These are phyloP conservation scores for Iris pallida DNA, from an alignment of 116 monocot genomes.

Conservation along the genomic window DNA sequence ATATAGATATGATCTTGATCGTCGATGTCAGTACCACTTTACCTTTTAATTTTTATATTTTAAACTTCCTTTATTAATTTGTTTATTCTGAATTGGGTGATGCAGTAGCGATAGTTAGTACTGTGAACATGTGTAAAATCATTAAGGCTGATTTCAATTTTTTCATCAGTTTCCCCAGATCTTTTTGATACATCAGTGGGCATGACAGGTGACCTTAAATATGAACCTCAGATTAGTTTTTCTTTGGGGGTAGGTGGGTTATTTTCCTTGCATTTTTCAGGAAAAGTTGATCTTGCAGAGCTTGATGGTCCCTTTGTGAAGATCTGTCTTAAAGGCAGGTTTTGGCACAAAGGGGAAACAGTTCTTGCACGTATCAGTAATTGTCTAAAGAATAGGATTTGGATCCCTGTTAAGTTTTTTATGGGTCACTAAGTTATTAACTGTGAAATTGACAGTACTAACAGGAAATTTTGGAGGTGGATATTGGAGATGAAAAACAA, in stretches of 20 bases:
- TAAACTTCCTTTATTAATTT: too few species aligned
- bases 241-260: too few species aligned
- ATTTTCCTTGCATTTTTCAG: constrained; percentile 11
- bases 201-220: constrained; percentile 51
- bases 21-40: too few species aligned
- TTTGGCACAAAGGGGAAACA: constrained; percentile 69
- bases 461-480: constrained; percentile 92
- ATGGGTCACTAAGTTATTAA: too few species aligned
- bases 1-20: too few species aligned
- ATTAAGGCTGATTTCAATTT: background rate
- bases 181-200: constrained; percentile 69
- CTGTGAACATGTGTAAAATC: too few species aligned
- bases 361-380: constrained; percentile 64
- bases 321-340: constrained; percentile 65
- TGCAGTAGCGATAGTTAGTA: too few species aligned
- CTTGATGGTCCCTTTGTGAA: constrained; percentile 88
- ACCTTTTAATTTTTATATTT: too few species aligned
- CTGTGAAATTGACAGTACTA: too few species aligned
- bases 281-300: constrained; percentile 75
- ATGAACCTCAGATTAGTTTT: background rate
- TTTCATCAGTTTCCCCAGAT: constrained; percentile 61
- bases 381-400: constrained; percentile 75
- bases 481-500: constrained; percentile 89
- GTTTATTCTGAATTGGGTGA: too few species aligned
- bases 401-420: constrained; percentile 60